Base-by-base conservation (phyloP, 179 eudicot genomes). In the Beta macrorhiza region DNA sequence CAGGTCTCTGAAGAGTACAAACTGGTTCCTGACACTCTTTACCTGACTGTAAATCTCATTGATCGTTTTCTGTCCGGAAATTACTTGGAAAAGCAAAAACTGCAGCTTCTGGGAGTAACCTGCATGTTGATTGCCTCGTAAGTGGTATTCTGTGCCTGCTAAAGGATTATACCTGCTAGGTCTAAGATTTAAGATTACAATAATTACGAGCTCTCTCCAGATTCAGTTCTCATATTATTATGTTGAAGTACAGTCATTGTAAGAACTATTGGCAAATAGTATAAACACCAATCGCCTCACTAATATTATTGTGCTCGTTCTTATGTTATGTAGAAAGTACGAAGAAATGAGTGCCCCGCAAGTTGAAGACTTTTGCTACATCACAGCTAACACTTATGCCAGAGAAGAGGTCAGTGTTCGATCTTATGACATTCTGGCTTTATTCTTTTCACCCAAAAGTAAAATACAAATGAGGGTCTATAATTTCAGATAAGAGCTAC, bases 61-160 rank as follows among this genome's bases (percentile, higher is more conserved):
- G 99, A 96, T 83, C 91, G 92, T 51, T 94, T 84, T 89, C 92
- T 96, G 20, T 92, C 99, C 64, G 85, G 88, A 75, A 87, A 89
- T 83, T 86, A 86, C 86, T 85, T 94, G 72, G 98, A 90, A 75
- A 94, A 90, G 82, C 97, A 93, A 89, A 92, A 88, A 85, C 82
- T 96, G 82, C 99, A 96, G 86, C 85, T 96, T 80, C 91, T 96
- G 75, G 99, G 99, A 72, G 94, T 96, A 55, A 89, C 97, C 67
- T 94, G 98, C 93, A 94, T 96, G 98, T 87, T 96, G 76, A 91
- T 96, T 85, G 97, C 99, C 79, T 91, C 97, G 99, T 96, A 92
- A 92, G 98, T 87, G 82, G 70, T 79, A 53, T 15, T 32, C 47
- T 61, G 15, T 22, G 56, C 47, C 20, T 74, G 10, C 10, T 75